Conservation (phyloP, 768 basidiomycete species). For the Strobilomyces echinocephalus region DNA sequence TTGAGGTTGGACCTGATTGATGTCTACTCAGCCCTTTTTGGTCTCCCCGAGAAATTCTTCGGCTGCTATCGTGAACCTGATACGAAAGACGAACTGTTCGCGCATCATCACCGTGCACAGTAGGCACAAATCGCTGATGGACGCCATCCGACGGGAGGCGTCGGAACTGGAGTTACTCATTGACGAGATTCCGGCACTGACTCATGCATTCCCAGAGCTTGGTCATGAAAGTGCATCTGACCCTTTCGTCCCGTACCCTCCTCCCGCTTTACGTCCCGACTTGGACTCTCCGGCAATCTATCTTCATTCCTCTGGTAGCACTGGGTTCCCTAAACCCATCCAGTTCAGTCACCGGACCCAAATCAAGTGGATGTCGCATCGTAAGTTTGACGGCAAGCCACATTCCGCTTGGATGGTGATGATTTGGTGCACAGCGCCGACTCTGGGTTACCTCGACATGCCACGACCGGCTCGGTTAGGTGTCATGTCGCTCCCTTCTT, state of each 20-base stretch:
- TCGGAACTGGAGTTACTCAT: background rate
- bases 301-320: background rate
- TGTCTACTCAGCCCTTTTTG: conserved; percentile 17
- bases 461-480: conserved; percentile 7
- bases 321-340: background rate
- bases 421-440: background rate
- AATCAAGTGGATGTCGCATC: conserved; percentile 5
- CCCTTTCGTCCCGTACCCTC: background rate
- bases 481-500: background rate
- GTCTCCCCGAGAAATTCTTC: conserved; percentile 22
- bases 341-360: background rate
- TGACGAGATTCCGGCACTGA: conserved; percentile 13
- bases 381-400: conserved; percentile 19
- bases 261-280: background rate
- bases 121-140: conserved; percentile 9
- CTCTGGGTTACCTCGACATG: background rate
- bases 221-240: background rate
- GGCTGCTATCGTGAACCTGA: conserved; percentile 18
- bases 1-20: background rate
- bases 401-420: background rate
- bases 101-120: conserved; percentile 13
- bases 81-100: conserved; percentile 16
- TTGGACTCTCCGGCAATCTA: background rate
- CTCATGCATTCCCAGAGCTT: background rate
- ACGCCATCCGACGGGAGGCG: conserved; percentile 4